phyloP scores from a whole-genome alignment of 106 monocot genomes.

The Apostasia ramifera region DNA sequence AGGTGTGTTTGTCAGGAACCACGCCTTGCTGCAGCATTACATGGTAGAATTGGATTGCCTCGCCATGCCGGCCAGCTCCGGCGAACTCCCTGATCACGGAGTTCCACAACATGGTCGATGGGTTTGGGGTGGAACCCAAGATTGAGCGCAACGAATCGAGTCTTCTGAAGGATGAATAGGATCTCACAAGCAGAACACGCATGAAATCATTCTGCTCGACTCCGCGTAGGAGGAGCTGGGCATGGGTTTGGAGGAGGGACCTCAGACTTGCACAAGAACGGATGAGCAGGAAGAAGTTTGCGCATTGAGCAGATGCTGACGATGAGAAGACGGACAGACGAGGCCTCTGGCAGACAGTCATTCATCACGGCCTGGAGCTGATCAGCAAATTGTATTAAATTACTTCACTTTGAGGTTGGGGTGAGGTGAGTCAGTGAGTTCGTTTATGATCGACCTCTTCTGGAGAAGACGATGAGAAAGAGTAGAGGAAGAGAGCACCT shows the following conservation, averaged over 20 bases:
- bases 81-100: constrained; percentile 35
- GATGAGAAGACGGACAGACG: too few relatives aligned
- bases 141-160: constrained; percentile 21
- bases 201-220: neutral
- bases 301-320: neutral
- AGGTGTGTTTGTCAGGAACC: constrained; percentile 54
- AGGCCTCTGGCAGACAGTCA: too few relatives aligned
- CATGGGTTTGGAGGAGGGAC: constrained; percentile 28
- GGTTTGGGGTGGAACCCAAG: constrained; percentile 24
- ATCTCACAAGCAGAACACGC: constrained; percentile 26
- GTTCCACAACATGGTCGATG: constrained; percentile 25
- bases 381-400: too few relatives aligned
- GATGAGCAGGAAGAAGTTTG: constrained; percentile 4
- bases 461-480: too few relatives aligned
- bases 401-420: too few relatives aligned
- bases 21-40: constrained; percentile 13
- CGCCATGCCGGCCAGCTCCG: constrained; percentile 6
- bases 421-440: too few relatives aligned
- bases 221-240: constrained; percentile 21
- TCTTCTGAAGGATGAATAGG: constrained; percentile 27
- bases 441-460: too few relatives aligned
- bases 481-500: too few relatives aligned
- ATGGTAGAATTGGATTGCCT: constrained; percentile 24
- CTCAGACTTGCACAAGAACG: constrained; percentile 20
- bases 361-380: too few relatives aligned